Conservation (phyloP, 345 rosid species). For the Laguncularia racemosa region DNA sequence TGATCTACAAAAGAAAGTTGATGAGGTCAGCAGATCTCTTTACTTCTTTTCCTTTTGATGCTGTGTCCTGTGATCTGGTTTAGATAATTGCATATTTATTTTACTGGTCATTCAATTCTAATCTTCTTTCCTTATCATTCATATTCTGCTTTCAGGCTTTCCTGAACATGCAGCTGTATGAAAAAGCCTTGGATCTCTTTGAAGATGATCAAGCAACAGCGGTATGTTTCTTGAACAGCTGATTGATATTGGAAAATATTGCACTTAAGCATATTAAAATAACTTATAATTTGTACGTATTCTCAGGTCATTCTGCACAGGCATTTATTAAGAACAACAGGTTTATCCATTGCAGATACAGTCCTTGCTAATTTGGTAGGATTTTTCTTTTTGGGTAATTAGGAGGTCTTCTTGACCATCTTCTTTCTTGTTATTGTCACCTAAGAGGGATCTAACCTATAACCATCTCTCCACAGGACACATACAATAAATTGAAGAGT, state of each 20-base stretch:
- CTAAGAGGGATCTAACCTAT: conserved; percentile 8
- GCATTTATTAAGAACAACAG: conserved; percentile 81
- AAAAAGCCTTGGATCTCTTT: conserved; percentile 79
- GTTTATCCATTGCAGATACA: conserved; percentile 57
- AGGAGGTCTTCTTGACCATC: too few species aligned
- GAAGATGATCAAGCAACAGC: conserved; percentile 85
- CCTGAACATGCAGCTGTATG: conserved; percentile 87
- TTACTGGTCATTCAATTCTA: neutral
- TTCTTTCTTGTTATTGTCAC: too few species aligned
- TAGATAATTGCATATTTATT: neutral
- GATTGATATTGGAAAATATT: conserved; percentile 1
- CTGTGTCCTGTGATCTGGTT: neutral
- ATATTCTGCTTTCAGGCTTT: conserved; percentile 50
- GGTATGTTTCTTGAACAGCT: conserved; percentile 40
- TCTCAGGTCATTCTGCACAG: conserved; percentile 74
- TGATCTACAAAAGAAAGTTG: conserved; percentile 80
- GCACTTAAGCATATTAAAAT: conserved; percentile 15
- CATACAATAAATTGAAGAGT: conserved; percentile 68
- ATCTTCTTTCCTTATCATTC: too few species aligned
- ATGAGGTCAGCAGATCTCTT: conserved; percentile 56
- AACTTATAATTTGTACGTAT: conserved; percentile 14
- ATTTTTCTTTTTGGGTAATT: conserved; percentile 5
- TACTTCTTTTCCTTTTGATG: conserved; percentile 13
- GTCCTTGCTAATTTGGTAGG: conserved; percentile 70
- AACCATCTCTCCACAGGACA: conserved; percentile 34